Evolutionary conservation across 192 early-diverging fungal genomes (phyloP).

Genomic region (Podila epicladia): DNA sequence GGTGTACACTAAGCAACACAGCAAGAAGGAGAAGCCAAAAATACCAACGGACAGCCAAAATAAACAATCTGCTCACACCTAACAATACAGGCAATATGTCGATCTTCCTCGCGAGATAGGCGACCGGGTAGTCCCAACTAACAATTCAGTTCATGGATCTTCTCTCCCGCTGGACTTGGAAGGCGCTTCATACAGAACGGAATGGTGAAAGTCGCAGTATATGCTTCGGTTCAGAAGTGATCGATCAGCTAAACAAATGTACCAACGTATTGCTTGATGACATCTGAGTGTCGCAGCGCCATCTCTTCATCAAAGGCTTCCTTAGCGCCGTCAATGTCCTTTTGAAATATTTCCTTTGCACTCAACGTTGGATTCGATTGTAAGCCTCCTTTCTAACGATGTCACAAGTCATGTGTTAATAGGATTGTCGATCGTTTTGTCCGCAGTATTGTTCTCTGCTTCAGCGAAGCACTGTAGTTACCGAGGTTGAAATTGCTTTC

Average conservation of each 20-base stretch:
- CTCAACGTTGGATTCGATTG: conserved; percentile 11
- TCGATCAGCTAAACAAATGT: conserved; percentile 34
- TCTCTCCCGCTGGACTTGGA: too few species aligned
- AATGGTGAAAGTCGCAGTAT: too few species aligned
- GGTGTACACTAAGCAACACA: conserved; percentile 24
- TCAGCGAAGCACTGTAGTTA: neutral
- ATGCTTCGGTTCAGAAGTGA: conserved; percentile 2
- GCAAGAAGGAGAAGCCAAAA: neutral
- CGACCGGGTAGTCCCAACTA: neutral
- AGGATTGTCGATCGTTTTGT: neutral
- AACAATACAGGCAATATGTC: neutral
- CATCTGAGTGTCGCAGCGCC: conserved; percentile 42
- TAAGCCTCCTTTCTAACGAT: neutral
- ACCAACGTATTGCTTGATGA: conserved; percentile 46
- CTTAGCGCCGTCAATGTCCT: conserved; percentile 29
- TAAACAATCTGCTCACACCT: neutral
- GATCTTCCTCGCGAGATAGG: too few species aligned
- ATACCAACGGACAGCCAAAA: neutral
- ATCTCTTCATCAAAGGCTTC: conserved; percentile 52
- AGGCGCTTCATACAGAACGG: neutral
- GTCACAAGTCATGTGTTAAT: neutral
- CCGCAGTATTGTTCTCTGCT: neutral
- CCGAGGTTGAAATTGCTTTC: conserved; percentile 4
- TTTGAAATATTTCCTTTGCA: conserved; percentile 35
- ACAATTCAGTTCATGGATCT: neutral